Base-by-base conservation (phyloP, 441 rosid species). In the Euphorbia corollata region DNA sequence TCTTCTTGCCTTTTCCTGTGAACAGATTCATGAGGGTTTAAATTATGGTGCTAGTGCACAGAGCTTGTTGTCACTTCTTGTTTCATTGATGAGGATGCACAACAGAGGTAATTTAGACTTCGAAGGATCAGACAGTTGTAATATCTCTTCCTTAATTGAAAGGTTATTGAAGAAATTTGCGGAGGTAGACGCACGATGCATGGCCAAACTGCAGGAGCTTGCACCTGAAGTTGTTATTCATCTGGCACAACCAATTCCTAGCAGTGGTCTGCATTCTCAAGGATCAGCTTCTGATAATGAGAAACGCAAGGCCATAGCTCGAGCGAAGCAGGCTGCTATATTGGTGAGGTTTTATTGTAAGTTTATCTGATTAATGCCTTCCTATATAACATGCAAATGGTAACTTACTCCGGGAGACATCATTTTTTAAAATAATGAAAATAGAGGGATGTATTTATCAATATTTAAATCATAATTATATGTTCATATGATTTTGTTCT, bases 311-410 rank as follows among this genome's bases (percentile, higher is more conserved):
- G 96, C 92, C 15, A 88, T 82, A 82, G 98, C 97, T 66, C 89
- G 93, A 55, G 91, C 92, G 79, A 86, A 89, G 76, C 98, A 95
- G 82, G 99, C 97, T 73, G 96, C 96, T 59, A 74, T 92, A 67
- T 51, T 92, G 97, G 99, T 95, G 80, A 77, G 92, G 73, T 68
- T 58, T 56, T 54, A 48, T 50, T 64, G 41, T 23, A 6, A 41
- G 19, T 5, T 59, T 23, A 27, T 63, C 32, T 27, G 32, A 27
- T 27, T 27, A 1, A 27, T 27, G 32, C 32, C 32, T 27, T 27
- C 32, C 1, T 27, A 27, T 27, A 27, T 27, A 4, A 4, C 32
- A 27, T 27, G 32, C 32, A 27, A 27, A 27, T 27, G 32, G 32
- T 1, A 27, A 27, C 32, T 27, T 27, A 27, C 32, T 1, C 32